Percentiles rank a stretch among this genome's conserved stretches.
Conservation (phyloP, 352 stramenopile species). For the Globisporangium irregulare region DNA sequence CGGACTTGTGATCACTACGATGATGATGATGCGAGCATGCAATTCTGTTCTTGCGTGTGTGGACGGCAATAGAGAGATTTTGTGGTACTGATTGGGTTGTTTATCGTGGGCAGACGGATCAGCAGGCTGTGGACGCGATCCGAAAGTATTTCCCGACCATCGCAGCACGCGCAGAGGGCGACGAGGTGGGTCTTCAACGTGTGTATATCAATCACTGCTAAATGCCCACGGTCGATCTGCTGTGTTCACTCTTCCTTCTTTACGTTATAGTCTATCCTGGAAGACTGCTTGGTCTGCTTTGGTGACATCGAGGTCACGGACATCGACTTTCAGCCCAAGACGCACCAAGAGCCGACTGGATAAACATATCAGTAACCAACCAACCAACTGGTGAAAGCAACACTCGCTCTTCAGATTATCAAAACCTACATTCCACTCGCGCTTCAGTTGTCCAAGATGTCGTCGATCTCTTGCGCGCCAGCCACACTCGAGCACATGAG, state of each 20-base stretch:
- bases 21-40: neutral
- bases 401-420: neutral
- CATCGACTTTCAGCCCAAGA: constrained; percentile 17
- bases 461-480: constrained; percentile 22
- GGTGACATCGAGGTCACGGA: constrained; percentile 37
- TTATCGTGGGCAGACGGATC: constrained; percentile 37
- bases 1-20: neutral
- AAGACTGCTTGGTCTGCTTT: constrained; percentile 48
- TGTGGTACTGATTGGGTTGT: neutral
- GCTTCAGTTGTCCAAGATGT: constrained; percentile 10
- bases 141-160: constrained; percentile 64
- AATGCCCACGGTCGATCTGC: neutral
- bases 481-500: constrained; percentile 72
- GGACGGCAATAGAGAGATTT: neutral
- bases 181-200: constrained; percentile 26
- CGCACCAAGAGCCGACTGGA: neutral
- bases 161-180: constrained; percentile 36
- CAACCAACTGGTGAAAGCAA: neutral
- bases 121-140: constrained; percentile 51
- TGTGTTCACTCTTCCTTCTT: neutral
- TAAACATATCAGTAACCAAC: neutral
- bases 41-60: neutral
- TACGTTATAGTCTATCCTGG: constrained; percentile 18
- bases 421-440: neutral
- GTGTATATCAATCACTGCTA: neutral